Conservation (phyloP, 2,329 filamentous ascomycete species). For the Colletotrichum sp. region DNA sequence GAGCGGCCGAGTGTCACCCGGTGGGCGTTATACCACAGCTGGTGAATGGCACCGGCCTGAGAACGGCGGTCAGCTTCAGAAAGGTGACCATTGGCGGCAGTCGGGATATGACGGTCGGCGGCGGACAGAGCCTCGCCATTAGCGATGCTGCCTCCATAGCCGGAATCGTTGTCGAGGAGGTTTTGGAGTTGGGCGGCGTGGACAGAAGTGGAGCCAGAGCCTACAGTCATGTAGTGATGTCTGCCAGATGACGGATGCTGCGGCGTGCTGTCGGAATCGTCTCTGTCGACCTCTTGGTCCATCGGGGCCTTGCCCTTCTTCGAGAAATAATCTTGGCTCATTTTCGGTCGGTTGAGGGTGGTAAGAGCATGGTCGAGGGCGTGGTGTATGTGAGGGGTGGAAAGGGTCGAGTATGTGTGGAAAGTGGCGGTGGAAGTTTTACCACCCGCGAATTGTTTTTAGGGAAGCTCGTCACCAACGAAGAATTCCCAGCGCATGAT, state of each 20-base stretch:
- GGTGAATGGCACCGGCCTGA: constrained; percentile 84
- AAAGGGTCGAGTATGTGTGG: neutral
- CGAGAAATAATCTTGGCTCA: constrained; percentile 66
- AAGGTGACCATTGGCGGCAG: constrained; percentile 30
- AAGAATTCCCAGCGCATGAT: constrained; percentile 28
- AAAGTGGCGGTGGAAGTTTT: constrained; percentile 11
- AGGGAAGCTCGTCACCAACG: constrained; percentile 5
- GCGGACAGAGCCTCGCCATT: constrained; percentile 60
- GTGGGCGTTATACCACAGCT: constrained; percentile 95
- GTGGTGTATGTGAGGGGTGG: neutral
- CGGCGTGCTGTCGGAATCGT: constrained; percentile 29
- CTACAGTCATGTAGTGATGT: constrained; percentile 82
- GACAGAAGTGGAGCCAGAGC: constrained; percentile 79
- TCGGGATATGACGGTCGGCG: constrained; percentile 21
- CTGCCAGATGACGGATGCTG: constrained; percentile 31
- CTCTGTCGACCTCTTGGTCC: constrained; percentile 29
- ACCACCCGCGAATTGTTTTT: constrained; percentile 16
- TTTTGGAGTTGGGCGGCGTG: constrained; percentile 82
- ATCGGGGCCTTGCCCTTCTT: constrained; percentile 57
- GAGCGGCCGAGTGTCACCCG: constrained; percentile 84
- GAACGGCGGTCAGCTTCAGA: constrained; percentile 50
- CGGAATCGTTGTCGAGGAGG: constrained; percentile 86
- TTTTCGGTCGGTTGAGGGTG: constrained; percentile 37
- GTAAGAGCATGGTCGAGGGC: constrained; percentile 38
- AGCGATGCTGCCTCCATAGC: constrained; percentile 82